phyloP scores from a whole-genome alignment of 805 yeast genomes.

The Lachancea cidri region DNA sequence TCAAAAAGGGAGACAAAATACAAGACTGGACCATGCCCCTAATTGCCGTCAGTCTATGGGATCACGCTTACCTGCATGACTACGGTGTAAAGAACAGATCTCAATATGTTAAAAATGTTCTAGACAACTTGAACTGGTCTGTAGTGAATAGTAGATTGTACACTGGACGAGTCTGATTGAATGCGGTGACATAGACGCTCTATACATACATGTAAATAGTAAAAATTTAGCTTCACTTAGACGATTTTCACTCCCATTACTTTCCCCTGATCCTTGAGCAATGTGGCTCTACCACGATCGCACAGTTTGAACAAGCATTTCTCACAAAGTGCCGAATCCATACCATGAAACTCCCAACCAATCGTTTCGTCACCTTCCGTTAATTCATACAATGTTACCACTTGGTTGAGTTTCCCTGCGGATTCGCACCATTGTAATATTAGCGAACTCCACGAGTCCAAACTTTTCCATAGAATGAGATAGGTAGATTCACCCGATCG shows the following conservation, averaged over 20 bases:
- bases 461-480: constrained; percentile 59
- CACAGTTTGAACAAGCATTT: constrained; percentile 54
- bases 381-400: constrained; percentile 79
- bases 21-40: constrained; percentile 59
- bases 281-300: constrained; percentile 65
- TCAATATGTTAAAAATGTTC: constrained; percentile 64
- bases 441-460: constrained; percentile 62
- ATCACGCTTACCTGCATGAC: constrained; percentile 78
- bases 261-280: constrained; percentile 61
- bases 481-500: constrained; percentile 38
- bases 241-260: constrained; percentile 77
- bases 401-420: constrained; percentile 72
- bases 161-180: constrained; percentile 11
- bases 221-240: constrained; percentile 21
- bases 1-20: constrained; percentile 30
- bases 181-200: constrained; percentile 1
- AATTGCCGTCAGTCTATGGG: constrained; percentile 81
- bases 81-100: constrained; percentile 74
- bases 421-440: constrained; percentile 66
- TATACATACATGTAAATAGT: constrained; percentile 5
- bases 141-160: constrained; percentile 47
- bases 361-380: constrained; percentile 55
- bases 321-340: constrained; percentile 53
- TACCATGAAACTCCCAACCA: constrained; percentile 54
- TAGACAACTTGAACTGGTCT: constrained; percentile 83